These are phyloP conservation scores for Cercophora sp. DNA, from an alignment of 495 filamentous ascomycete species.

Conservation along the genomic window DNA sequence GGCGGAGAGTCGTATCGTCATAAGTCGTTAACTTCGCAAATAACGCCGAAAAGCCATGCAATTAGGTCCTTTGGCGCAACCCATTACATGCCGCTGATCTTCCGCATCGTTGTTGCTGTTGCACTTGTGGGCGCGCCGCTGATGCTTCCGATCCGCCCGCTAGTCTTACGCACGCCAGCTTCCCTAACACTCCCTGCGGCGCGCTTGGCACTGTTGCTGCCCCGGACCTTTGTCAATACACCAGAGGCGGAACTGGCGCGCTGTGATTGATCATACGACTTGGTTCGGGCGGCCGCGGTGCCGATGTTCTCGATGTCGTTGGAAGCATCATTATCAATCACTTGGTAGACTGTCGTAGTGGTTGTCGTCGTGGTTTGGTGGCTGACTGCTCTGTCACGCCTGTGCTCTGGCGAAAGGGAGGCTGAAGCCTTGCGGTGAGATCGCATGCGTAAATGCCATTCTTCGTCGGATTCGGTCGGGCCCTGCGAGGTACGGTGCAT, in stretches of 20 bases:
- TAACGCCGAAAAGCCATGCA: conserved; percentile 5
- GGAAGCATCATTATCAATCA: conserved; percentile 53
- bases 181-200: conserved; percentile 45
- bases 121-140: conserved; percentile 36
- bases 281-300: conserved; percentile 45
- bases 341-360: conserved; percentile 56
- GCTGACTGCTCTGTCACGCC: conserved; percentile 37
- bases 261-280: conserved; percentile 60
- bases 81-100: conserved; percentile 37
- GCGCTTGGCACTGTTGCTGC: conserved; percentile 56
- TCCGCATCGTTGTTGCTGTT: conserved; percentile 31
- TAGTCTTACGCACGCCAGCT: conserved; percentile 80
- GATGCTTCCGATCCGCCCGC: conserved; percentile 84
- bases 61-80: neutral
- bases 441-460: conserved; percentile 67
- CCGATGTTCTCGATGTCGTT: conserved; percentile 53
- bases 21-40: conserved; percentile 10
- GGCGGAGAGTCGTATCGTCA: conserved; percentile 14
- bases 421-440: conserved; percentile 52
- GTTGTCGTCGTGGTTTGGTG: conserved; percentile 60
- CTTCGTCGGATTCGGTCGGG: conserved; percentile 70
- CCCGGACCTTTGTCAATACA: conserved; percentile 70
- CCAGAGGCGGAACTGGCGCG: conserved; percentile 59
- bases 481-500: conserved; percentile 52
- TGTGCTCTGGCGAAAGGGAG: conserved; percentile 37